A percentile compares a stretch with the other conserved stretches of the same genome.
Conservation (phyloP, 179 eudicot genomes). For the Pouteria campechiana region DNA sequence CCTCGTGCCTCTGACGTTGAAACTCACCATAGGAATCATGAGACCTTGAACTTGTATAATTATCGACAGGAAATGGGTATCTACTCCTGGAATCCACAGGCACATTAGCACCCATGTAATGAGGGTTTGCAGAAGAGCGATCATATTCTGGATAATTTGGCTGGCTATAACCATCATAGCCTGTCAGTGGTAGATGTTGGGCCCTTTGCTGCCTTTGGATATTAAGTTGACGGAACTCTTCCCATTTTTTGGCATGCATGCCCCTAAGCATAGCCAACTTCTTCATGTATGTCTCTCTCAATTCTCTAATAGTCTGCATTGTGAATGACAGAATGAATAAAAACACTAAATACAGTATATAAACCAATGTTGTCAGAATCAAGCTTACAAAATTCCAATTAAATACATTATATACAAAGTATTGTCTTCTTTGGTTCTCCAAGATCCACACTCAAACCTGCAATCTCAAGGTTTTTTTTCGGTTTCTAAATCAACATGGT, state of each 20-base stretch:
- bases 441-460: too few species aligned
- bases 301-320: conserved; percentile 50
- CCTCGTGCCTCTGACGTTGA: conserved; percentile 68
- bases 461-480: too few species aligned
- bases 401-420: too few species aligned
- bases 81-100: conserved; percentile 61
- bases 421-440: too few species aligned
- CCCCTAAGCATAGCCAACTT: conserved; percentile 36
- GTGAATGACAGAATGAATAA: too few species aligned
- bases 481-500: too few species aligned
- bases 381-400: too few species aligned
- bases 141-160: conserved; percentile 45
- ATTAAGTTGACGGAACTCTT: conserved; percentile 66
- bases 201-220: conserved; percentile 50
- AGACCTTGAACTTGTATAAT: conserved; percentile 46
- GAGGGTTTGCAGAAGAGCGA: conserved; percentile 29
- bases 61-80: conserved; percentile 34
- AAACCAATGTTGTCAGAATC: too few species aligned
- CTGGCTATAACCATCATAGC: conserved; percentile 49
- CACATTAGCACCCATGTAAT: conserved; percentile 31
- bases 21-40: conserved; percentile 47
- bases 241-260: conserved; percentile 75
- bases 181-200: conserved; percentile 30
- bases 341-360: too few species aligned
- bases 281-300: conserved; percentile 51